Percentiles rank a stretch among this genome's conserved stretches.
Evolutionary conservation across 306 rosid genomes (phyloP).

Genomic region (Fragaria nilgerrensis): DNA sequence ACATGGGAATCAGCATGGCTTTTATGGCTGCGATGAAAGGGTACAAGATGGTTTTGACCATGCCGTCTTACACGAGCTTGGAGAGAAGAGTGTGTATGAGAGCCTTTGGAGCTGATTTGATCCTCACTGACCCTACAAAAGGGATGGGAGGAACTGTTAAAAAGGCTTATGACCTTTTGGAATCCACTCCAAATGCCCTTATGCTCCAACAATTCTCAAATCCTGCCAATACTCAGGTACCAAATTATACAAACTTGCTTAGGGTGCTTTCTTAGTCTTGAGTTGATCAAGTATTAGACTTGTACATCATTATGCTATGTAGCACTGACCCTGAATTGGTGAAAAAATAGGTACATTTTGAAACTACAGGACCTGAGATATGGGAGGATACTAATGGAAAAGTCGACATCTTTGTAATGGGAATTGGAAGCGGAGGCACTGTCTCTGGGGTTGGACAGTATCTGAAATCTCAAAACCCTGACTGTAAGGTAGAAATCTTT

Average conservation of each 20-base stretch:
- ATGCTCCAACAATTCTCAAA: conserved; percentile 91
- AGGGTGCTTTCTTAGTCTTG: not conserved
- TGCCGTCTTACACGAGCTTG: conserved; percentile 79
- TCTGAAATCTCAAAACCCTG: conserved; percentile 82
- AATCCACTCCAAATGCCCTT: conserved; percentile 68
- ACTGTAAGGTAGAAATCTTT: conserved; percentile 56
- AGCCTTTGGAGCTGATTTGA: conserved; percentile 85
- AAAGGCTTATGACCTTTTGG: conserved; percentile 80
- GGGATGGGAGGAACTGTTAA: conserved; percentile 84
- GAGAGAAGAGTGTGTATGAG: conserved; percentile 80
- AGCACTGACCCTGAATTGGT: conserved; percentile 19
- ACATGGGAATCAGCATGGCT: conserved; percentile 90
- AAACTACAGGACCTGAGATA: conserved; percentile 98
- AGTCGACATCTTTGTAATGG: conserved; percentile 97
- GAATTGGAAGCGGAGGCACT: conserved; percentile 97
- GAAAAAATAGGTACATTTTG: conserved; percentile 72
- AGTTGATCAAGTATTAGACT: not conserved
- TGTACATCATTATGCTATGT: not conserved
- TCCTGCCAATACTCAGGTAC: conserved; percentile 76
- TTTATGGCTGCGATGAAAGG: conserved; percentile 84
- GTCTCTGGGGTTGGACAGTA: conserved; percentile 97
- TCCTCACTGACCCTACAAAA: conserved; percentile 79
- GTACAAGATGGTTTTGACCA: conserved; percentile 76
- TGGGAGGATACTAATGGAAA: conserved; percentile 95
- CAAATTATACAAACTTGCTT: not conserved